Percentiles rank a stretch among this genome's conserved stretches.
These are phyloP conservation scores for Malus sieversii DNA, from an alignment of 306 rosid species.

Conservation along the genomic window DNA sequence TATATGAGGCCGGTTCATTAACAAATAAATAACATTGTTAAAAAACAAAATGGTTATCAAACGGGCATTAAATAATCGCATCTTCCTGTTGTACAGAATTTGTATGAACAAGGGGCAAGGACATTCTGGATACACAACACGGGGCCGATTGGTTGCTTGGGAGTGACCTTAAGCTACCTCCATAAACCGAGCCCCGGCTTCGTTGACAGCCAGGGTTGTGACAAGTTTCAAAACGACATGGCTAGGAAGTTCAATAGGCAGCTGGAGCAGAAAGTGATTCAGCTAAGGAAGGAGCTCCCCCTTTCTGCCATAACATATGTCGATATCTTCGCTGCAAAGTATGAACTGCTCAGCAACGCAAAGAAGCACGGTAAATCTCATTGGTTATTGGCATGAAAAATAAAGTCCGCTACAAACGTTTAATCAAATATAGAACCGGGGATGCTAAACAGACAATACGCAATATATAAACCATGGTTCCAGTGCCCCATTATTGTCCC, in stretches of 20 bases:
- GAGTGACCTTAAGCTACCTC: constrained; percentile 30
- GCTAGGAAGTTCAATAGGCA: constrained; percentile 52
- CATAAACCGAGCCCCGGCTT: constrained; percentile 14
- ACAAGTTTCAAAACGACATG: constrained; percentile 45
- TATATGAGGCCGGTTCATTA: neutral
- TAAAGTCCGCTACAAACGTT: no score
- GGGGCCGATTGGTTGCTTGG: constrained; percentile 73
- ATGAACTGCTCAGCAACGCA: constrained; percentile 43
- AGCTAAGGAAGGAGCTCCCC: constrained; percentile 36
- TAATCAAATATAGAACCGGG: no score
- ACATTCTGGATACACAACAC: constrained; percentile 84
- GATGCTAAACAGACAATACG: no score
- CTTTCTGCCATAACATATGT: constrained; percentile 57
- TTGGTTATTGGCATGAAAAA: neutral
- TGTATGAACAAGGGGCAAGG: constrained; percentile 54
- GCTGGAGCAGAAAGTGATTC: constrained; percentile 36
- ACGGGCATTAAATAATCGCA: neutral
- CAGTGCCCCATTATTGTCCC: no score
- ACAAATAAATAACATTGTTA: neutral
- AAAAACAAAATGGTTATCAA: no score
- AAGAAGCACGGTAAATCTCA: constrained; percentile 36
- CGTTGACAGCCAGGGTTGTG: constrained; percentile 59
- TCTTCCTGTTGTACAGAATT: constrained; percentile 18
- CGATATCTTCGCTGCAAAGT: constrained; percentile 68
- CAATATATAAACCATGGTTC: no score